Evolutionary conservation across 2,329 filamentous ascomycete genomes (phyloP).

Genomic region (Neobulgaria alba): DNA sequence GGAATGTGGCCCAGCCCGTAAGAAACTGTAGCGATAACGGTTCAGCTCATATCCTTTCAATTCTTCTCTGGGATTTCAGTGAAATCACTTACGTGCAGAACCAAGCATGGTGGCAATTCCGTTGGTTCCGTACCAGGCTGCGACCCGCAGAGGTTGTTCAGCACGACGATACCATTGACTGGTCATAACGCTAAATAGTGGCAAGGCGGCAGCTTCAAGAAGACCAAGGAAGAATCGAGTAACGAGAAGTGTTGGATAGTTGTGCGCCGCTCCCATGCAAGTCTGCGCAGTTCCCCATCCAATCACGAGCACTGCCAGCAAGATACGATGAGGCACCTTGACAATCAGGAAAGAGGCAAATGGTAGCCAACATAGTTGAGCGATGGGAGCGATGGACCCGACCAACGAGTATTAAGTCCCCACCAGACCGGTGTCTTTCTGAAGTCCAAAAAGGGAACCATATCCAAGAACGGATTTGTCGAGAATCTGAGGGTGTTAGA

Average conservation of each 20-base stretch:
- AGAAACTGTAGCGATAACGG: conserved; percentile 28
- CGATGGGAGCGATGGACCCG: conserved; percentile 48
- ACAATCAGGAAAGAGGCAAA: conserved; percentile 52
- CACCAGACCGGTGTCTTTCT: conserved; percentile 42
- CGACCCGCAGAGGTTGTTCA: conserved; percentile 8
- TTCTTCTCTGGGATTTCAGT: too few species aligned
- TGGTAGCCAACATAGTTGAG: conserved; percentile 52
- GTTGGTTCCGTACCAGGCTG: conserved; percentile 11
- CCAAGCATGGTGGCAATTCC: conserved; percentile 27
- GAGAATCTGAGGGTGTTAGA: conserved; percentile 32
- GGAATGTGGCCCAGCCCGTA: conserved; percentile 27
- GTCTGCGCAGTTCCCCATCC: conserved; percentile 42
- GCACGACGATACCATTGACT: conserved; percentile 28
- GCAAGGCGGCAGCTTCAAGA: conserved; percentile 23
- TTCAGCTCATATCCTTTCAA: too few species aligned
- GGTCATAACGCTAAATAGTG: conserved; percentile 29
- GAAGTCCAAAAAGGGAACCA: conserved; percentile 50
- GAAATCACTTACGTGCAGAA: too few species aligned
- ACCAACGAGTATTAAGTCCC: conserved; percentile 46
- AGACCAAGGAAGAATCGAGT: conserved; percentile 11
- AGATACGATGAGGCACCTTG: conserved; percentile 48
- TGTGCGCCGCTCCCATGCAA: conserved; percentile 27
- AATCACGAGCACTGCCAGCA: conserved; percentile 42
- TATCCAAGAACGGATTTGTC: conserved; percentile 43
- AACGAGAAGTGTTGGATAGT: neutral